Base-by-base conservation (phyloP, 371 early-diverging fungal genomes). In the Syncephalastrum contaminatum region DNA sequence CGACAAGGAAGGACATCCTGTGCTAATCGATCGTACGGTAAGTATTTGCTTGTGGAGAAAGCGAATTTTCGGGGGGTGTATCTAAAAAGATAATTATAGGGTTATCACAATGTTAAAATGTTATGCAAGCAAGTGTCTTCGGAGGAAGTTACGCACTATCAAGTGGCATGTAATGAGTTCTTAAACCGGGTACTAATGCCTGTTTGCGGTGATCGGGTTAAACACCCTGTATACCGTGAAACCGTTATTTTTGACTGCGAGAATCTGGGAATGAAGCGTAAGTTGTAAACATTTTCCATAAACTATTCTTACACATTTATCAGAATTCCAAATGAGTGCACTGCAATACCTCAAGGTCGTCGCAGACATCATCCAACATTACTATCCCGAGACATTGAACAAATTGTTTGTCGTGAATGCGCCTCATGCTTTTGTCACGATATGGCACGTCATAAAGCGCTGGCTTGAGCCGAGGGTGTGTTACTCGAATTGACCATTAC, bases 301-400 rank as follows among this genome's bases (percentile, higher is more conserved):
- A 10, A 30, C 36, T 30, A 30, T 30, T 30, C 36, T 47, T 22
- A 44, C 45, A 16, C 46, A 12, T n/a, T 30, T 10, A 30, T 30
- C 43, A 87, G 85, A 89, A 49, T 75, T 91, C 52, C 81, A 91
- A 54, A 76, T 87, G 77, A 82, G 79, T 27, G 92, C 86, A 7
- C 73, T 93, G 51, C 73, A 82, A 27, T 77, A 90, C 72, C 69
- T 91, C 50, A 76, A 81, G 25, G 83, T 83, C 27, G 73, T 91
- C 50, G 73, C 86, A 21, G 87, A 89, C 51, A 73, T 83, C 56
- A 88, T 90, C 60, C 89, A 90, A 56, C 77, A 78, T 42, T 84
- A 88, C 54, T 93, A 92, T 54, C 94, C 94, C 21, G 94, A 92
- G 63, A 83, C 90, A 39, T 74, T 92, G 59, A 75, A 82, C 49